Conservation (phyloP, 2,329 filamentous ascomycete genomes). For the Aspergillus flavus region DNA sequence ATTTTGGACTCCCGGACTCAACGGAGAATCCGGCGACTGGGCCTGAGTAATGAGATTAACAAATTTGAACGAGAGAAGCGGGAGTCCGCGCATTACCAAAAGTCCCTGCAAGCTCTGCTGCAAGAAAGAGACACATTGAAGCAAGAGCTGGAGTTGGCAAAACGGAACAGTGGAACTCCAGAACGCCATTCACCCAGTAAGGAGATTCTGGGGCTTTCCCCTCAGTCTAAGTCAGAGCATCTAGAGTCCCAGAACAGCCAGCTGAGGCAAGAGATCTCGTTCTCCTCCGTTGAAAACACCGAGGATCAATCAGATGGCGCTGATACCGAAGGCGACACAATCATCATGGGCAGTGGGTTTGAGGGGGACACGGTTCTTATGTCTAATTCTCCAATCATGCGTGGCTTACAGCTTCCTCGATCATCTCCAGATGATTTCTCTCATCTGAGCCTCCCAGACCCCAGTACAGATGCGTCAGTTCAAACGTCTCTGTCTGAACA, state of each 20-base stretch:
- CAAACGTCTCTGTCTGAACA: constrained; percentile 20
- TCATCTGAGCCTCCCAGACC: constrained; percentile 13
- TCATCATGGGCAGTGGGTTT: constrained; percentile 32
- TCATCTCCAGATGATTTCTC: constrained; percentile 23
- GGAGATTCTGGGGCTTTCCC: constrained; percentile 21
- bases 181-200: constrained; percentile 15
- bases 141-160: constrained; percentile 28
- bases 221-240: constrained; percentile 20
- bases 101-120: constrained; percentile 26
- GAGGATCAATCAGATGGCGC: constrained; percentile 6
- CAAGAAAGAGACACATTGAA: constrained; percentile 33
- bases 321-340: constrained; percentile 25
- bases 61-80: constrained; percentile 45
- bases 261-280: constrained; percentile 24
- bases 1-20: constrained; percentile 46
- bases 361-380: constrained; percentile 30
- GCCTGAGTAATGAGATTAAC: constrained; percentile 52
- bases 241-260: constrained; percentile 24
- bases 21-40: constrained; percentile 47
- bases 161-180: constrained; percentile 7
- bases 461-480: constrained; percentile 20
- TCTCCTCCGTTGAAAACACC: constrained; percentile 11
- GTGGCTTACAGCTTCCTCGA: constrained; percentile 15
- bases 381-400: constrained; percentile 36
- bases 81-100: constrained; percentile 28